phyloP scores from a whole-genome alignment of 306 rosid species.

The Parietaria judaica region DNA sequence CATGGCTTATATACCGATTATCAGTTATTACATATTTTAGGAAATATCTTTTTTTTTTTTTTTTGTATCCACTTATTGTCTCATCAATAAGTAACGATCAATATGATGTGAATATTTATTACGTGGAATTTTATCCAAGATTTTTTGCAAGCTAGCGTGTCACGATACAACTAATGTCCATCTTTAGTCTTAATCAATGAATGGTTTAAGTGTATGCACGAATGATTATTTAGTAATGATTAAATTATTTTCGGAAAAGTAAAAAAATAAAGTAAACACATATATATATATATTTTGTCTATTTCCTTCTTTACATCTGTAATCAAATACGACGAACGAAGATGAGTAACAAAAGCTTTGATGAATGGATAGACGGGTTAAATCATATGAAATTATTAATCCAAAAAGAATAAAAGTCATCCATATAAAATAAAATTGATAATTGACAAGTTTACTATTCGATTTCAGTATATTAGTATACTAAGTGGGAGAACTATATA shows the following conservation, averaged over 20 bases:
- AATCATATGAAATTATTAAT: too few species aligned
- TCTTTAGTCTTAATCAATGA: neutral
- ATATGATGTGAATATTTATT: neutral
- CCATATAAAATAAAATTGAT: too few species aligned
- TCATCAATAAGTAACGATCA: neutral
- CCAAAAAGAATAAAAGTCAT: too few species aligned
- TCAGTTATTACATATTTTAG: too few species aligned
- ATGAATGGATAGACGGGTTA: too few species aligned
- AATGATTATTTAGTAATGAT: neutral
- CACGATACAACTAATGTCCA: neutral
- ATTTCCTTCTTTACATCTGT: neutral
- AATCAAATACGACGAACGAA: neutral
- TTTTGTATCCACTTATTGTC: neutral
- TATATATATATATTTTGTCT: neutral
- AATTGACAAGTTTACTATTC: too few species aligned
- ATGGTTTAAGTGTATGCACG: neutral
- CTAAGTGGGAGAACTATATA: too few species aligned
- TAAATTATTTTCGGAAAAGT: neutral
- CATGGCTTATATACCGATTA: too few species aligned
- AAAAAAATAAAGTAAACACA: neutral
- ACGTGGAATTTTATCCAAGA: neutral
- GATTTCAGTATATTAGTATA: too few species aligned
- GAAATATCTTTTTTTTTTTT: too few species aligned
- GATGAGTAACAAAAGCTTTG: too few species aligned
- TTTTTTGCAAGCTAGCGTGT: neutral